A percentile compares a stretch with the other conserved stretches of the same genome.
phyloP scores from a whole-genome alignment of 129 eudicot genomes.

The Centella asiatica region DNA sequence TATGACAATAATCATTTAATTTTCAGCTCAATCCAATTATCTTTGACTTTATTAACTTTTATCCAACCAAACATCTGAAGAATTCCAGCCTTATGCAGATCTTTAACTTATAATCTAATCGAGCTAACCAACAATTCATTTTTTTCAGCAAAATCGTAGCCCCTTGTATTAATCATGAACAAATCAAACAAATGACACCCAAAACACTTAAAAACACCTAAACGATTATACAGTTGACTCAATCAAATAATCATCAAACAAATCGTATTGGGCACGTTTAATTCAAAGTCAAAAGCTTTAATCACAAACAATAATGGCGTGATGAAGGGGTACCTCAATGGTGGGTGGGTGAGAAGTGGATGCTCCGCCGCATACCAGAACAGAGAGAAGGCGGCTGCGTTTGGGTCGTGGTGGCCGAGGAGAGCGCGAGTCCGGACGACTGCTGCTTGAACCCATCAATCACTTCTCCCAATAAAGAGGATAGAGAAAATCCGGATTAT shows the following conservation, averaged over 20 bases:
- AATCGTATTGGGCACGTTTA: neutral
- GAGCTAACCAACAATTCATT: neutral
- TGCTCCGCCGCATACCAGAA: slow-evolving; percentile 4
- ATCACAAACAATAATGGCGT: neutral
- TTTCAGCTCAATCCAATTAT: neutral
- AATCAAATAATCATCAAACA: neutral
- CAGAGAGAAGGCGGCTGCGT: slow-evolving; percentile 8
- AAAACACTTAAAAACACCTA: too few relatives aligned
- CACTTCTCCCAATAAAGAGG: too few relatives aligned
- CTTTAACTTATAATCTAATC: neutral
- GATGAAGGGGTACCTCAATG: neutral
- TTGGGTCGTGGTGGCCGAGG: slow-evolving; percentile 2
- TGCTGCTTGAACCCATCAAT: slow-evolving; percentile 9
- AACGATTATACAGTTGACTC: neutral
- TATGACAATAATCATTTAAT: too few relatives aligned
- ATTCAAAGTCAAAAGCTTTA: neutral
- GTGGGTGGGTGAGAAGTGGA: slow-evolving; percentile 1
- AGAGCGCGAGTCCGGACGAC: slow-evolving; percentile 8
- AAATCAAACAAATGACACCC: too few relatives aligned
- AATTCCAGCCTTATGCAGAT: neutral
- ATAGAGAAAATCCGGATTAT: neutral
- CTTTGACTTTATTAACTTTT: too few relatives aligned
- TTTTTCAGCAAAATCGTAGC: neutral
- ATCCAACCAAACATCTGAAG: neutral
- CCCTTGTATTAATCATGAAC: too few relatives aligned